Evolutionary conservation across 2,329 filamentous ascomycete genomes (phyloP), one percentile per base, ranked within the genome.

Genomic region (Phoma sp.): DNA sequence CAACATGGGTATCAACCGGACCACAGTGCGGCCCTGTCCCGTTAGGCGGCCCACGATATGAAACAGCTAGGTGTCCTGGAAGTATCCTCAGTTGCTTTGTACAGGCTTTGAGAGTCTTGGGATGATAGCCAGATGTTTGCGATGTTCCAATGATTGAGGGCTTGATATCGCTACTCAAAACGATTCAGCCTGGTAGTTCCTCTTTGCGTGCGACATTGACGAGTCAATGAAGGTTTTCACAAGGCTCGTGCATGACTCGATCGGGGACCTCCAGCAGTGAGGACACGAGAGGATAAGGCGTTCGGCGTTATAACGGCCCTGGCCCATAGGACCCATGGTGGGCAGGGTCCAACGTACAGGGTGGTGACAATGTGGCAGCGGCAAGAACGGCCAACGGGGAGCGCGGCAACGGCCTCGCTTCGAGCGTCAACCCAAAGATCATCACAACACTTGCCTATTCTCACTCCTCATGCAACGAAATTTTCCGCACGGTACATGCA

Each of bases 391-490:
- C 39, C 51, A 45, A 39, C 44, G 39, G 35, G 29, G 35, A 43
- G 5, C 22, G 36, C 40, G 31, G 45, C 40, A n/a, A 15, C 35
- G 29, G 19, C 45, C 21, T 40, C 45, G 35, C 40, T 41, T 36
- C 24, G 27, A 43, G 31, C 17, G 29, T 32, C 29, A 13, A 37
- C n/a, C 31, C 46, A 32, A 25, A 31, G 46, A 55, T 55, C 46
- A 55, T 25, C 52, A 45, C 31, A 31, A 25, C 12, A 41, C 36
- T 55, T 55, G 10, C 51, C 45, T 37, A 3, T 43, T 50, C 29
- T 13, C 21, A 41, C 32, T 25, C 19, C 13, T 12, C 24, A 33
- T 33, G 36, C 29, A 50, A 36, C 37, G 17, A 41, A 45, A 36
- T 36, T 31, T 55, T 50, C 31, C 52, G 52, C 41, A 31, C 41